phyloP scores from a whole-genome alignment of 352 stramenopile species.

The Pythium coloratum region DNA sequence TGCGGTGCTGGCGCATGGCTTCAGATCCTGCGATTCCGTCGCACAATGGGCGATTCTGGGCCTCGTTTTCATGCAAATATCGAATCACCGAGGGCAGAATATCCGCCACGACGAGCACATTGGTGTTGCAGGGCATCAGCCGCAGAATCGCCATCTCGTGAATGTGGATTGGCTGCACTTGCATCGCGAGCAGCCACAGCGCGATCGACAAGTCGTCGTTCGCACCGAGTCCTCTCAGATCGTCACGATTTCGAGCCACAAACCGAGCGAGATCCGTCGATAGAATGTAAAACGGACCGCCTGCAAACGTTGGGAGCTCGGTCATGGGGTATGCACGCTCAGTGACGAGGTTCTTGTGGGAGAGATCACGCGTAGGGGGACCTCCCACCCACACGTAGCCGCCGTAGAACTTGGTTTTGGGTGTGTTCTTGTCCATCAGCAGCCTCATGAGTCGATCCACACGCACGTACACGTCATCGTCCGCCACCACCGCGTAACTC shows the following conservation, averaged over 20 bases:
- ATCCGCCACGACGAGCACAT: conserved; percentile 17
- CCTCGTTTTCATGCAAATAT: neutral
- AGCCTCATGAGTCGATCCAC: conserved; percentile 27
- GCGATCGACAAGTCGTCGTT: conserved; percentile 40
- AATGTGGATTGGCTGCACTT: too few relatives aligned
- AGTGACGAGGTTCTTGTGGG: conserved; percentile 39
- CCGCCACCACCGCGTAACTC: conserved; percentile 35
- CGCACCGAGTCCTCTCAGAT: conserved; percentile 7
- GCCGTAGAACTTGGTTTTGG: neutral
- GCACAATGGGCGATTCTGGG: neutral
- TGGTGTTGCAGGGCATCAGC: conserved; percentile 33
- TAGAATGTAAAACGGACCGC: conserved; percentile 51
- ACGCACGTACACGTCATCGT: conserved; percentile 31
- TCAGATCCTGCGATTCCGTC: neutral
- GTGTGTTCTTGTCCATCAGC: neutral
- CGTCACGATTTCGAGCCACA: conserved; percentile 33
- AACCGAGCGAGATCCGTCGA: conserved; percentile 43
- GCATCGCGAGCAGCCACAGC: too few relatives aligned
- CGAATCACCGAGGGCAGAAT: too few relatives aligned
- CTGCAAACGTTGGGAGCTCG: conserved; percentile 38
- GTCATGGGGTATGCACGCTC: conserved; percentile 34
- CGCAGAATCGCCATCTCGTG: too few relatives aligned
- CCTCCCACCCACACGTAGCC: neutral
- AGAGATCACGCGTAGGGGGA: conserved; percentile 29
- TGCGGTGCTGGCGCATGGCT: neutral